phyloP scores from a whole-genome alignment of 2,329 filamentous ascomycete species.

The Triangularia verruculosa region DNA sequence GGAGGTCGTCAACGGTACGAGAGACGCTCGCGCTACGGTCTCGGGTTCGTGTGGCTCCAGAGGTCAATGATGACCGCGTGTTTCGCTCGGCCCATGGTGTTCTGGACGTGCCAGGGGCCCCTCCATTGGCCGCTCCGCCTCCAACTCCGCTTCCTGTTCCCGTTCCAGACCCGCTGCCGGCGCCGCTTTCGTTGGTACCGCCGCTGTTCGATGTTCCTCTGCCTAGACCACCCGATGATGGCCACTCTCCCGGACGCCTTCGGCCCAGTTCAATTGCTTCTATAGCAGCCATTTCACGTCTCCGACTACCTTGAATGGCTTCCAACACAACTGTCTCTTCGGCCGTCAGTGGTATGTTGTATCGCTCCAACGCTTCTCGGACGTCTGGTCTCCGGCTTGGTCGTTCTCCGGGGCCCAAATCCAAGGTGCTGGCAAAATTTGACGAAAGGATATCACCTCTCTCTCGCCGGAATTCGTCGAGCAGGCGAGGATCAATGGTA shows the following conservation, averaged over 20 bases:
- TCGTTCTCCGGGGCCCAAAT: slow-evolving; percentile 28
- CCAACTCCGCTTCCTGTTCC: slow-evolving; percentile 32
- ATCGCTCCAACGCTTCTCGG: slow-evolving; percentile 38
- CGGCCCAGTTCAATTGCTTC: slow-evolving; percentile 55
- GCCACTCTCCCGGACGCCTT: slow-evolving; percentile 43
- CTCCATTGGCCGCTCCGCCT: slow-evolving; percentile 8
- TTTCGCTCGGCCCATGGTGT: slow-evolving; percentile 20
- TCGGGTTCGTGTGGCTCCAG: slow-evolving; percentile 31
- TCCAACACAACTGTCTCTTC: slow-evolving; percentile 57
- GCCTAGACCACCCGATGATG: neutral
- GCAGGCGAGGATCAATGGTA: slow-evolving; percentile 52
- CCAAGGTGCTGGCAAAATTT: slow-evolving; percentile 27
- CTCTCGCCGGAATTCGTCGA: slow-evolving; percentile 28
- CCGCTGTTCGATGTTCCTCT: slow-evolving; percentile 8
- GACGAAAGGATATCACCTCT: slow-evolving; percentile 14
- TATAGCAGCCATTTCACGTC: slow-evolving; percentile 51
- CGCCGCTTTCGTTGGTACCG: slow-evolving; percentile 30
- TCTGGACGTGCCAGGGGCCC: slow-evolving; percentile 5
- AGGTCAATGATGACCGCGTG: slow-evolving; percentile 21
- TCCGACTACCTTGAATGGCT: slow-evolving; percentile 52
- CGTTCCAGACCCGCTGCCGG: slow-evolving; percentile 23
- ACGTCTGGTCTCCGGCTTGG: slow-evolving; percentile 32
- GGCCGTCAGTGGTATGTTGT: slow-evolving; percentile 50
- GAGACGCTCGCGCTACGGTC: slow-evolving; percentile 38
- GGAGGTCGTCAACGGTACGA: slow-evolving; percentile 38